Evolutionary conservation across 1,139 yeast genomes (phyloP), one percentile per base, ranked within the genome.

Genomic region (Meyerozyma elateridarum): DNA sequence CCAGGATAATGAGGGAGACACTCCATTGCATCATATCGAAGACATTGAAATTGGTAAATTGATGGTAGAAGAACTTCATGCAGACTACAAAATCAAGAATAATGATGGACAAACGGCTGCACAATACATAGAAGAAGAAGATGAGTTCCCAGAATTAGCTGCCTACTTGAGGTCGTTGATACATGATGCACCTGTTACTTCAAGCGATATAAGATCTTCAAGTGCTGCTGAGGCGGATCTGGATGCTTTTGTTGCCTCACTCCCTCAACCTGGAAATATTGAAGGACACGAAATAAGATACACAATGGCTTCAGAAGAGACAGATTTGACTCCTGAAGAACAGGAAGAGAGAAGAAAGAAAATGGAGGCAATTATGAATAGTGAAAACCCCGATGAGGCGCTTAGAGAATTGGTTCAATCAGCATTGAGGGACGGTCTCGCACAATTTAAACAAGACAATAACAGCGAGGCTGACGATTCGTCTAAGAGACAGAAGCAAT

Each of bases 1-100:
- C 22, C 78, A 70, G 38, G 99, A 91, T 47, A 64, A 64, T 20
- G 98, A 93, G 46, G 97, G 98, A 1, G 99, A 91, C 48, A 84
- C 97, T 0, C 97, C 98, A 0, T 65, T 91, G 41, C 97, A 91
- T 54, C 94, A 88, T 42, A 87, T 79, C 17, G 98, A 93, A 52
- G 83, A 79, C 36, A 59, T 73, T 1, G 61, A 54, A 2, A 70
- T 78, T 1, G 96, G 95, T 2, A 73, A 70, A 44, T 49, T 67
- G 21, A 60, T 91, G 36, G 67, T 91, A 1, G 84, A 77, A 46
- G 74, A 77, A 34, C 67, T 78, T 24, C 67, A 72, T 2, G 96
- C 91, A 1, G 82, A 85, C 55, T 69, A 64, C 53, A 73, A 59
- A 30, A 47, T 75, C 30, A 74, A 68, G 52, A 91, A 91, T 52